These are phyloP conservation scores for Aspergillus thermomutatus DNA, from an alignment of 2,329 filamentous ascomycete genomes.

Conservation along the genomic window DNA sequence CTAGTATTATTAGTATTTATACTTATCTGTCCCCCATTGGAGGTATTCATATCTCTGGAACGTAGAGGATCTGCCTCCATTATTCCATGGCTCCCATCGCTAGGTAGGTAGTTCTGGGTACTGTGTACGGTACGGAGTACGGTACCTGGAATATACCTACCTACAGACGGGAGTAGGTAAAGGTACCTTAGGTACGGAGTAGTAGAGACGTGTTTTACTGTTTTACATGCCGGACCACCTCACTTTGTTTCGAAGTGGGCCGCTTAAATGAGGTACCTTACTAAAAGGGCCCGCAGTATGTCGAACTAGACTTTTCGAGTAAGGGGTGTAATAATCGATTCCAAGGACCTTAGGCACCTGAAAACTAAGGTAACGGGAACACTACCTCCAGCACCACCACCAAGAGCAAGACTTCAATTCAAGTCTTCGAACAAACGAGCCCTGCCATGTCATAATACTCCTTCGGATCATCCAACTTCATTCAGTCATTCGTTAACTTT, in stretches of 20 bases:
- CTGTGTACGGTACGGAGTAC: neutral
- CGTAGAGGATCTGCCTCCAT: neutral
- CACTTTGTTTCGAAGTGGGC: neutral
- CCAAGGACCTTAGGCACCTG: neutral
- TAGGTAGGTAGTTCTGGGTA: neutral
- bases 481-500: slow-evolving; percentile 30
- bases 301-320: neutral
- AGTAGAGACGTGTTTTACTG: neutral
- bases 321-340: neutral
- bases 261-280: neutral
- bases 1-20: no score
- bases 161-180: no score
- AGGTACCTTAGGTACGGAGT: no score
- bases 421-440: slow-evolving; percentile 10
- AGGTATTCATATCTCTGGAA: no score
- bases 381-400: neutral
- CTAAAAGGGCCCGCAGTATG: neutral
- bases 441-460: slow-evolving; percentile 24
- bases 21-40: no score
- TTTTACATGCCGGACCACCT: neutral
- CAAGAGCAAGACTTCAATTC: neutral
- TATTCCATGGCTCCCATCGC: neutral
- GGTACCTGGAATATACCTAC: no score
- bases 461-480: slow-evolving; percentile 22
- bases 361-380: neutral